Evolutionary conservation across 495 filamentous ascomycete genomes (phyloP).

Genomic region (Cryomyces minteri): DNA sequence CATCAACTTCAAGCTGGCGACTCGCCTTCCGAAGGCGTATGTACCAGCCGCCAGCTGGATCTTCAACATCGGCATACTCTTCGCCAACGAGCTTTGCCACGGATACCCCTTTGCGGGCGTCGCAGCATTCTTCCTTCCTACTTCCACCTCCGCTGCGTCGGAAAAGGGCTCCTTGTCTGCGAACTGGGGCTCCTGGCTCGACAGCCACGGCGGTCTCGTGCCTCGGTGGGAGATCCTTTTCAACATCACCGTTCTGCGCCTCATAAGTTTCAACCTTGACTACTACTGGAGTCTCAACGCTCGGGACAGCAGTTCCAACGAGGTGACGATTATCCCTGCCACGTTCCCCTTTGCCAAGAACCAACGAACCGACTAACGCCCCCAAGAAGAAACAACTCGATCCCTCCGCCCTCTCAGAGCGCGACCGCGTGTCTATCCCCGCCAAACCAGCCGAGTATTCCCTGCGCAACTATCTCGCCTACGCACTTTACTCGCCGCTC

Average conservation of each 20-base stretch:
- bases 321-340: slow-evolving; percentile 35
- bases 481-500: slow-evolving; percentile 76
- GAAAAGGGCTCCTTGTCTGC: slow-evolving; percentile 24
- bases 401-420: slow-evolving; percentile 63
- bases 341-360: too few species aligned
- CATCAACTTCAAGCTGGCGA: slow-evolving; percentile 66
- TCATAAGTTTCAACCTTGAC: slow-evolving; percentile 95
- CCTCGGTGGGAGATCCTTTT: slow-evolving; percentile 88
- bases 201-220: slow-evolving; percentile 63
- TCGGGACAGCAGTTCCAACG: slow-evolving; percentile 46
- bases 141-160: slow-evolving; percentile 17
- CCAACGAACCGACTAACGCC: slow-evolving; percentile 30
- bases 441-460: slow-evolving; percentile 51
- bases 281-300: slow-evolving; percentile 79
- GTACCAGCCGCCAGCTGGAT: slow-evolving; percentile 68
- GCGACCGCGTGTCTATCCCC: slow-evolving; percentile 64
- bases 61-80: slow-evolving; percentile 78
- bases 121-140: slow-evolving; percentile 29
- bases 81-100: slow-evolving; percentile 68
- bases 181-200: slow-evolving; percentile 45
- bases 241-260: slow-evolving; percentile 83
- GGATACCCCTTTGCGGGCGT: slow-evolving; percentile 59
- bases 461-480: slow-evolving; percentile 73
- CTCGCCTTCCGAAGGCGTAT: slow-evolving; percentile 40
- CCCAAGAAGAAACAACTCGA: slow-evolving; percentile 97